These are phyloP conservation scores for Podospora bellae-mahoneyi DNA, from an alignment of 495 filamentous ascomycete genomes.

Conservation along the genomic window DNA sequence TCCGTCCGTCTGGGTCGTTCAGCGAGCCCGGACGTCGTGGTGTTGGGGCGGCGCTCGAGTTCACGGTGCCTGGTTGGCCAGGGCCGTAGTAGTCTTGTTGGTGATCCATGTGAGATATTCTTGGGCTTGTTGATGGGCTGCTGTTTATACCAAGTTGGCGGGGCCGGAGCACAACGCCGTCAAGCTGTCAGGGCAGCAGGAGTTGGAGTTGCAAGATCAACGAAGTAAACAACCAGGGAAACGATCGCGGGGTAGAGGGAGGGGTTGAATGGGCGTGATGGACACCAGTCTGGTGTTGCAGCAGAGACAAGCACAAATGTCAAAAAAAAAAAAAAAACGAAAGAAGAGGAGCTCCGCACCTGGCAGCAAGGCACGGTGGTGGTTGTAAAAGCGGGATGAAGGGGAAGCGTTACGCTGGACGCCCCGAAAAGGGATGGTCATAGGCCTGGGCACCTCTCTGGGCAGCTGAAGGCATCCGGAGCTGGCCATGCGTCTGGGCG, in stretches of 20 bases:
- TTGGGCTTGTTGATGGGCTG: too few species aligned
- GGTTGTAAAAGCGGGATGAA: neutral
- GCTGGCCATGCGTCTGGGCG: neutral
- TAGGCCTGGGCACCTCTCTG: neutral
- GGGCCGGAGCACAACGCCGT: neutral
- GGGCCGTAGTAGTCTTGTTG: conserved; percentile 18
- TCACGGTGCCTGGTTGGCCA: conserved; percentile 17
- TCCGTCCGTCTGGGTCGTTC: conserved; percentile 32
- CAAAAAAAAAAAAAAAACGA: conserved; percentile 7
- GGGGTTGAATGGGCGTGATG: neutral
- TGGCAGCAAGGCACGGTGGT: neutral
- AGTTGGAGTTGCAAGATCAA: neutral
- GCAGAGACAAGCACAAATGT: neutral
- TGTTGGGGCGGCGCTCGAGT: conserved; percentile 35
- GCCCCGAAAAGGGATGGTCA: conserved; percentile 5
- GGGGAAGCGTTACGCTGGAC: conserved; percentile 2
- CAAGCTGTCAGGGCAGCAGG: neutral
- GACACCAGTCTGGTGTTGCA: neutral
- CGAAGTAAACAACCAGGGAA: neutral
- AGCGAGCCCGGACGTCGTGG: conserved; percentile 40
- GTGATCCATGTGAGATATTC: conserved; percentile 23
- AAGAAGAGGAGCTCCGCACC: neutral
- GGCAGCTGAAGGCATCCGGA: conserved; percentile 1
- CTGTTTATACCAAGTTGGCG: neutral
- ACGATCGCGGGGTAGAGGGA: neutral